Conservation (phyloP, 192 early-diverging fungal species). For the Chytriomyces hyalinus region DNA sequence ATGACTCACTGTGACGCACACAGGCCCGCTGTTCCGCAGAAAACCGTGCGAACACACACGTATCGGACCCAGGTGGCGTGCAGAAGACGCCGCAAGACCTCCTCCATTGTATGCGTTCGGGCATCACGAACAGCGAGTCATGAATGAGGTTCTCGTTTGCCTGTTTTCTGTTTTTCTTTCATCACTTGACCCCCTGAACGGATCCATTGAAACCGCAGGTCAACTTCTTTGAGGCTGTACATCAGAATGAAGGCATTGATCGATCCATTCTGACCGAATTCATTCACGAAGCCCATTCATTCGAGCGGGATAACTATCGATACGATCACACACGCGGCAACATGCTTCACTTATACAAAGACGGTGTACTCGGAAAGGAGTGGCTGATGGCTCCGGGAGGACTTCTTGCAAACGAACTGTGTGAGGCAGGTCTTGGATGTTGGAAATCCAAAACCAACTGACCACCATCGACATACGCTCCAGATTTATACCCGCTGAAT, state of each 20-base stretch:
- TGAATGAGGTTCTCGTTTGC: neutral
- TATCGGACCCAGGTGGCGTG: neutral
- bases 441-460: neutral
- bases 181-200: neutral
- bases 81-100: neutral
- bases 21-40: neutral
- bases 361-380: neutral
- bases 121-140: neutral
- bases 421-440: neutral
- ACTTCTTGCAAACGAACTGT: constrained; percentile 20
- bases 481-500: neutral
- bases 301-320: neutral
- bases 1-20: neutral
- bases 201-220: constrained; percentile 5
- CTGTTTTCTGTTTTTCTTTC: neutral
- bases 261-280: constrained; percentile 7
- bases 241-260: constrained; percentile 23
- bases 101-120: neutral
- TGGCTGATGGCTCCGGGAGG: constrained; percentile 23
- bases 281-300: neutral
- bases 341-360: constrained; percentile 4
- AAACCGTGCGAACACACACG: neutral
- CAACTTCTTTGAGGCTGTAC: constrained; percentile 27
- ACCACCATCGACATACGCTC: neutral
- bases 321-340: constrained; percentile 25